Base-by-base conservation (phyloP, 306 rosid genomes). In the Citrullus colocynthis region DNA sequence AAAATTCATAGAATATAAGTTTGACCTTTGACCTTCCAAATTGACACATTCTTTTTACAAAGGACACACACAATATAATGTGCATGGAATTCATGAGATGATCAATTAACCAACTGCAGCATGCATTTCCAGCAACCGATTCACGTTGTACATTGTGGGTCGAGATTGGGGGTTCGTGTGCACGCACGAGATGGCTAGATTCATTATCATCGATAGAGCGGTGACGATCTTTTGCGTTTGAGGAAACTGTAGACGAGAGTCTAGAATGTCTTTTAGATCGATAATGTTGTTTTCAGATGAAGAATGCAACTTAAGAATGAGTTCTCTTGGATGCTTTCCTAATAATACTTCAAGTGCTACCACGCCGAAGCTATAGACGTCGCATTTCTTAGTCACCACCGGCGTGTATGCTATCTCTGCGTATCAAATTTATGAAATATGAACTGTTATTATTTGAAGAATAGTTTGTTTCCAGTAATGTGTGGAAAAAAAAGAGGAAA, bases 371-470 rank as follows among this genome's bases (percentile, higher is more conserved):
- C 76, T 65, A 21, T 65, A 78, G 5, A 65, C 64, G 9, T 78
- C 76, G 14, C 81, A 64, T 65, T 65, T 78, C 14, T 78, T 41
- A 2, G 65, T 78, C 56, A 30, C 65, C 1, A 18, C 42, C 81
- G 37, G 65, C 6, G 75, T 78, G 55, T 78, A 65, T 52, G 81
- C 76, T 3, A 78, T 76, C 42, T 78, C 81, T 78, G 75, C 51
- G 32, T 11, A 20, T 45, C 1, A 4, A 17, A 18, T 37, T 36
- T 2, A 36, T 65, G 11, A 70, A 12, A 18, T 45, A 70, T 5
- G 44, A 44, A n/a, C 6, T 17, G 30, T 20, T 37, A 39, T n/a
- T 67, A 39, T n/a, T 41, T 67, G 32, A 17, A 18, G 54, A 48
- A 48, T 48, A 48, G 4, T 3, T 3, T 45, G 44, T 5, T 36